Base-by-base conservation (phyloP, 768 basidiomycete species). In the Tricholomella constricta region DNA sequence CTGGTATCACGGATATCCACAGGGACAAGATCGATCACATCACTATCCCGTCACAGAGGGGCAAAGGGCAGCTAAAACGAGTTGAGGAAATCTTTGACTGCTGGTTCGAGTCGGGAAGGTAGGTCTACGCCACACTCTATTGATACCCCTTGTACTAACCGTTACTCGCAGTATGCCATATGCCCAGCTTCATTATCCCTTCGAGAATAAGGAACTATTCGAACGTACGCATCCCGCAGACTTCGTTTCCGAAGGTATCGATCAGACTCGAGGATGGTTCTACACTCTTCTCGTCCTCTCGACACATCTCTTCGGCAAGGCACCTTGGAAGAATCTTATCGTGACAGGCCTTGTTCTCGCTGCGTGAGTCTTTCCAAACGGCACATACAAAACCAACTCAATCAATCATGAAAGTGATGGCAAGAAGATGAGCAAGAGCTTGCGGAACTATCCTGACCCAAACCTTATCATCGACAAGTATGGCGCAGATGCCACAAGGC, bases 21-120 rank as follows among this genome's bases (percentile, higher is more conserved):
- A 79, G 95, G 49, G 94, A 99, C 58, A 91, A 85, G 64, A 94
- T 99, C 63, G 95, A 98, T 67, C 85, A 92, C 65, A 91, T 99
- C 73, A 95, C 92, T 45, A 98, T 98, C 63, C 97, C 96, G 9
- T 97, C 94, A 17, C 76, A 86, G 66, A 72, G 83, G 67, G 96
- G 95, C 47, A 95, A 92, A 62, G 96, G 96, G 14, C 70, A 72
- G 10, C 73, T 99, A 20, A 91, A 81, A 70, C 86, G 97, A 44
- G 80, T 98, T n/a, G 92, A 97, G 54, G 97, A 98, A 69, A 94
- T 99, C 32, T 98, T 99, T 66, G 97, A 99, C 67, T 99, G 97
- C 65, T 99, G 97, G 97, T 99, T 99, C 66, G 97, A 99, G 73
- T 98, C 96, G 4, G 97, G 97, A 74, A 94, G 91, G 94, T 94